phyloP scores from a whole-genome alignment of 495 filamentous ascomycete species.

The Lophium mytilinum region DNA sequence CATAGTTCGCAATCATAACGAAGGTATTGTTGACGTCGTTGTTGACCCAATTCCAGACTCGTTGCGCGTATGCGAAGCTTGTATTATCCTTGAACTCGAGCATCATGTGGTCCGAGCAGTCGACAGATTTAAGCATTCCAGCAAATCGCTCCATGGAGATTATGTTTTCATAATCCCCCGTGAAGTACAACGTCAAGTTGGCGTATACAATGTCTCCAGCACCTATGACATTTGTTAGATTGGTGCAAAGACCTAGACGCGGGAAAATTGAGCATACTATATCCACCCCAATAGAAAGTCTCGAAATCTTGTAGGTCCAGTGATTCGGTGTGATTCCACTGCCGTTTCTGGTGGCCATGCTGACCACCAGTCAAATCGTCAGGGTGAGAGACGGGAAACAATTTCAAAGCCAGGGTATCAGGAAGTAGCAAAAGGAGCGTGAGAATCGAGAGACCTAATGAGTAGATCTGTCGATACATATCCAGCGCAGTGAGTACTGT shows the following conservation, averaged over 20 bases:
- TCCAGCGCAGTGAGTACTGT: no score
- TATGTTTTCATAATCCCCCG: conserved; percentile 7
- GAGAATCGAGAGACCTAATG: no score
- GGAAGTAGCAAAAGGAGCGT: no score
- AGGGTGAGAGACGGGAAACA: no score
- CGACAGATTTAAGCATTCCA: conserved; percentile 9
- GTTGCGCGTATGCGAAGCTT: conserved; percentile 7
- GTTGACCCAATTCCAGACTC: conserved; percentile 19
- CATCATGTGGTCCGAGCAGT: conserved; percentile 14
- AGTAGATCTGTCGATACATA: no score
- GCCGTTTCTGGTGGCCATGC: no score
- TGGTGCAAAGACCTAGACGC: neutral
- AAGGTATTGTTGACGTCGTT: conserved; percentile 12
- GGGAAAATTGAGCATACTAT: conserved; percentile 1
- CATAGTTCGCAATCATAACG: conserved; percentile 15
- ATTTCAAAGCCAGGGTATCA: no score
- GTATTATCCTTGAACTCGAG: conserved; percentile 17
- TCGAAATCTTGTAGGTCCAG: conserved; percentile 14
- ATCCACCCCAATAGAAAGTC: conserved; percentile 11
- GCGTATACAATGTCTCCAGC: no score
- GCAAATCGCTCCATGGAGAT: conserved; percentile 18
- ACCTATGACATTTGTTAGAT: neutral
- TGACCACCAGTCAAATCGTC: no score
- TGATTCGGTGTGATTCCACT: no score
- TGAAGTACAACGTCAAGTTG: conserved; percentile 17